Conservation (phyloP, 2,329 filamentous ascomycete species). For the Fusarium sp. region DNA sequence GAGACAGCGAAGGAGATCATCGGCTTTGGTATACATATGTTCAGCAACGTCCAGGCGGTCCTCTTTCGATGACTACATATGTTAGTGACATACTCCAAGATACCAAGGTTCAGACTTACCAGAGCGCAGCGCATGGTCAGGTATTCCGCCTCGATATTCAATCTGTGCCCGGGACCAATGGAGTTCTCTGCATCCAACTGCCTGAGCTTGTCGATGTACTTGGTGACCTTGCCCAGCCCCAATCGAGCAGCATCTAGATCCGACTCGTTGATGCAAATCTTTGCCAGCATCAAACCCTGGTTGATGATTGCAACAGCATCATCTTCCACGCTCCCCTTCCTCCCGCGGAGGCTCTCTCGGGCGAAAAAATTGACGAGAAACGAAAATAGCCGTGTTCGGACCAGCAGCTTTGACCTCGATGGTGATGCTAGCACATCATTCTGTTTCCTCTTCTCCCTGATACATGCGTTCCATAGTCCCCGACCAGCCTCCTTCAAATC, state of each 20-base stretch:
- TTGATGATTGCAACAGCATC: conserved; percentile 70
- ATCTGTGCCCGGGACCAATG: conserved; percentile 7
- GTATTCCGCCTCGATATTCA: conserved; percentile 69
- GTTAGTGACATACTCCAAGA: conserved; percentile 29
- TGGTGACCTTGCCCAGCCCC: conserved; percentile 73
- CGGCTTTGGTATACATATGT: conserved; percentile 76
- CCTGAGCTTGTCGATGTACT: conserved; percentile 56
- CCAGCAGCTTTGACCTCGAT: conserved; percentile 48
- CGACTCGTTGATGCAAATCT: conserved; percentile 58
- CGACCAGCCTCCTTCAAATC: conserved; percentile 69
- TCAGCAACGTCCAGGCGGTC: conserved; percentile 80
- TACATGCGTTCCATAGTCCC: conserved; percentile 75
- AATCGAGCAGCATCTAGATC: conserved; percentile 69
- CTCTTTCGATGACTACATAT: conserved; percentile 77
- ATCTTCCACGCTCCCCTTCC: conserved; percentile 42
- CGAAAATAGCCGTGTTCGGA: conserved; percentile 65
- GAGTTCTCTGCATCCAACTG: background rate
- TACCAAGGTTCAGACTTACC: conserved; percentile 58
- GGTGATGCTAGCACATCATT: conserved; percentile 32
- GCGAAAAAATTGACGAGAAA: conserved; percentile 75
- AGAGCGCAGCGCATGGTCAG: conserved; percentile 73
- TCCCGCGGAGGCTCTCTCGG: conserved; percentile 51
- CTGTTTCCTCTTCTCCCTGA: conserved; percentile 57
- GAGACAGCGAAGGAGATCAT: conserved; percentile 52
- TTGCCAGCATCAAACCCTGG: conserved; percentile 76